These are phyloP conservation scores for Globisporangium solare DNA, from an alignment of 352 stramenopile genomes.

Conservation along the genomic window DNA sequence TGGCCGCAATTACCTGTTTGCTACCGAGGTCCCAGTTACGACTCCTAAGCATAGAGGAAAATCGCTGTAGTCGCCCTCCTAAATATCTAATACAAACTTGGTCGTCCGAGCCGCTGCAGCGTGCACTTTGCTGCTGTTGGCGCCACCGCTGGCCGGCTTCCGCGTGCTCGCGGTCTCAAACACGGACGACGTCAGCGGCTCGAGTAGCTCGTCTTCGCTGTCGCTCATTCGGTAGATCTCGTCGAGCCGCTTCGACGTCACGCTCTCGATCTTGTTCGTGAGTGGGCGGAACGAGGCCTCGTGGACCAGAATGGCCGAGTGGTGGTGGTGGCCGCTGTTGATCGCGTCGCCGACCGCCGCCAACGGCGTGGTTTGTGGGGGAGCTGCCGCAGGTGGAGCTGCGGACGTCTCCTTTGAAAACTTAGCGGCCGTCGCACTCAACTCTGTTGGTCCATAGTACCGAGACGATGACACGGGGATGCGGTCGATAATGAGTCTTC, in stretches of 20 bases:
- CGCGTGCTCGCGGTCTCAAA: conserved; percentile 34
- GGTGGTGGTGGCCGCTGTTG: conserved; percentile 44
- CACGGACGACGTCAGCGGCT: conserved; percentile 51
- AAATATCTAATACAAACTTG: conserved; percentile 57
- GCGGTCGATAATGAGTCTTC: conserved; percentile 69
- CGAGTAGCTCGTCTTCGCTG: conserved; percentile 74
- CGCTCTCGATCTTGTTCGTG: conserved; percentile 37
- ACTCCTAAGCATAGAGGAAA: not conserved
- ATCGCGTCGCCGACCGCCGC: conserved; percentile 23
- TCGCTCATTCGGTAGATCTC: conserved; percentile 86
- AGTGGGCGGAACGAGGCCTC: conserved; percentile 52
- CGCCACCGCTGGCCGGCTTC: conserved; percentile 26
- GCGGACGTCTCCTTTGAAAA: conserved; percentile 3
- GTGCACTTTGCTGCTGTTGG: conserved; percentile 14
- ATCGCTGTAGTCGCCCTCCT: conserved; percentile 1
- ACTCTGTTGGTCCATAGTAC: conserved; percentile 51
- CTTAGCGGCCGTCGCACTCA: conserved; percentile 32
- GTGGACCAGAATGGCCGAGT: conserved; percentile 59
- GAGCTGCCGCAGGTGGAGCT: conserved; percentile 3
- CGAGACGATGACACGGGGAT: conserved; percentile 49
- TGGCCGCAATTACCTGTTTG: not conserved
- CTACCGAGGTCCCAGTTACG: not conserved
- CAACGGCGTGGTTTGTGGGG: conserved; percentile 13
- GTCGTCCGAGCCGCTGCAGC: conserved; percentile 28
- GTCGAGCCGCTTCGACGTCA: conserved; percentile 57